These are phyloP conservation scores for Kodamaea restingae DNA, from an alignment of 805 yeast species.

Conservation along the genomic window DNA sequence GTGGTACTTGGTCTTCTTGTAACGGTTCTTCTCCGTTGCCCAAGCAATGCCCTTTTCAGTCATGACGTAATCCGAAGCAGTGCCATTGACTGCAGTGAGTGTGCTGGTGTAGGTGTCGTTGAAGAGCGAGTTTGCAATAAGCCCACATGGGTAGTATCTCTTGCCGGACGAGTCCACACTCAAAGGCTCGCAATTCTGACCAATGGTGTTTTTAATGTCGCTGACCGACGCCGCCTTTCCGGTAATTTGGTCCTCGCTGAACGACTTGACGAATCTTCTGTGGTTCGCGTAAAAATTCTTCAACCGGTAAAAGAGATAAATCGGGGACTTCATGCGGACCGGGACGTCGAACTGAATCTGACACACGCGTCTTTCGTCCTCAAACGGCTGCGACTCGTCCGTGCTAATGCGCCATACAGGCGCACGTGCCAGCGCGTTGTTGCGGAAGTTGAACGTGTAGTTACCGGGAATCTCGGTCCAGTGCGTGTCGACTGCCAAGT, in stretches of 20 bases:
- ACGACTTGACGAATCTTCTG: constrained; percentile 42
- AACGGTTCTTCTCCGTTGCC: constrained; percentile 35
- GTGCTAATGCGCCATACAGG: constrained; percentile 32
- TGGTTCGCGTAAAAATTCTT: constrained; percentile 42
- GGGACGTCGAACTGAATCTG: constrained; percentile 38
- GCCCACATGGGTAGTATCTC: constrained; percentile 74
- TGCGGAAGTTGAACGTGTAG: constrained; percentile 35
- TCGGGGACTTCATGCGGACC: constrained; percentile 32
- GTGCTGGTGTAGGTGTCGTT: constrained; percentile 58
- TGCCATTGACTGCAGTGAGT: constrained; percentile 35
- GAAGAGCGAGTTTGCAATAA: constrained; percentile 75
- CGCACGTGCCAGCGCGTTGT: constrained; percentile 4
- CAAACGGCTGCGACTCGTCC: constrained; percentile 42
- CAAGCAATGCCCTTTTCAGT: constrained; percentile 41
- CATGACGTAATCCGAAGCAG: constrained; percentile 25
- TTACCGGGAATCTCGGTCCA: constrained; percentile 37
- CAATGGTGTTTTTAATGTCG: constrained; percentile 37
- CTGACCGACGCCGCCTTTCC: constrained; percentile 36
- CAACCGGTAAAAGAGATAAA: constrained; percentile 40
- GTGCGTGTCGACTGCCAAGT: constrained; percentile 26
- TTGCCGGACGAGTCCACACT: constrained; percentile 39
- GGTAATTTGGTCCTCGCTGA: constrained; percentile 39
- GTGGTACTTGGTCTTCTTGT: constrained; percentile 39
- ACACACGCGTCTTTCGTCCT: constrained; percentile 48
- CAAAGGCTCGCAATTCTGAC: constrained; percentile 44